Evolutionary conservation across 2,329 filamentous ascomycete genomes (phyloP).

Genomic region (Aphanocladium album): DNA sequence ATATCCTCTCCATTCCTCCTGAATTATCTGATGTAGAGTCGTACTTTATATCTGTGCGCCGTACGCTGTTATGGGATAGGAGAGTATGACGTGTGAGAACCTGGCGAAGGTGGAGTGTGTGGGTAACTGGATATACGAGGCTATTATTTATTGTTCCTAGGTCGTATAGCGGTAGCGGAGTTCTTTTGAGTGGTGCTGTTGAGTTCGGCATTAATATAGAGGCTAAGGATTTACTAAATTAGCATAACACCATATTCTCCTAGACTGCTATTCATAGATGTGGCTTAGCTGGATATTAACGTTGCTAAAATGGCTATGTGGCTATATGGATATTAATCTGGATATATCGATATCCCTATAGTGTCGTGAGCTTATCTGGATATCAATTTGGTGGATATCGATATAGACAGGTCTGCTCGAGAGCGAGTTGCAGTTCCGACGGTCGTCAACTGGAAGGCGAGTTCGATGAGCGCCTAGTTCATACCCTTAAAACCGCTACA

Average conservation of each 20-base stretch:
- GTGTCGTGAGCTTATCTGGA: background rate
- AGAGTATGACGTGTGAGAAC: conserved; percentile 2
- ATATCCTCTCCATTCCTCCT: conserved; percentile 3
- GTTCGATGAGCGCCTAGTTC: no score
- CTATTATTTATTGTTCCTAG: background rate
- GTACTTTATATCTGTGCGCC: no score
- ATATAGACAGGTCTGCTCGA: background rate
- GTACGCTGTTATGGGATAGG: background rate
- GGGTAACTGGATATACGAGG: background rate
- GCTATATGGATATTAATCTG: background rate
- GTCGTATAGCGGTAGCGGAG: background rate
- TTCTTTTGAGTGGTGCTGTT: background rate
- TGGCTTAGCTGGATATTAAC: background rate
- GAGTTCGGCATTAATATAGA: background rate
- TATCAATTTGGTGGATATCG: background rate
- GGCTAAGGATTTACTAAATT: background rate
- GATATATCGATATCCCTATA: background rate
- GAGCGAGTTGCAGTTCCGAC: no score
- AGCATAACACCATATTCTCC: background rate
- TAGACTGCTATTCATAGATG: background rate
- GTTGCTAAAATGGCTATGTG: conserved; percentile 1
- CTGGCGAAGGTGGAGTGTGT: background rate
- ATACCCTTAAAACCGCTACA: no score
- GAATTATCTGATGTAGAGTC: background rate
- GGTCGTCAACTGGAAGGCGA: no score